A percentile compares a stretch with the other conserved stretches of the same genome.
These are phyloP conservation scores for Nakazawaea wickerhamii DNA, from an alignment of 805 yeast genomes.

Conservation along the genomic window DNA sequence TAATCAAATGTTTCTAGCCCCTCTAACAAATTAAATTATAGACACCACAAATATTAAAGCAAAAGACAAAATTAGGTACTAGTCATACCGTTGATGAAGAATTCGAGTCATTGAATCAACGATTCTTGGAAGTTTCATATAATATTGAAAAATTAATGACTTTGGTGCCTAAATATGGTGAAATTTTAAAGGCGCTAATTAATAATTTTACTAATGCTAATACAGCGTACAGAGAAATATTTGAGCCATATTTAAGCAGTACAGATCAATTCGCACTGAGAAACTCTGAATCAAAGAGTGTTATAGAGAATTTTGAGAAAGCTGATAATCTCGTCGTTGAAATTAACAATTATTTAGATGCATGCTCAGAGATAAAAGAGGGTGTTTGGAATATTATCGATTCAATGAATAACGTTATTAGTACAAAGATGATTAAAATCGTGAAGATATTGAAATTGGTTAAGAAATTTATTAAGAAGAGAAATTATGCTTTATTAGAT, in stretches of 20 bases:
- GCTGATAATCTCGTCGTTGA: background rate
- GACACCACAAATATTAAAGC: constrained; percentile 30
- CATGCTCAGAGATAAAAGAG: background rate
- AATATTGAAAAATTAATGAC: constrained; percentile 14
- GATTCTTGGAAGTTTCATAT: constrained; percentile 16
- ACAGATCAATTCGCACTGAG: constrained; percentile 2
- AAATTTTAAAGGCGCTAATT: constrained; percentile 15
- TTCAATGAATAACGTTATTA: constrained; percentile 20
- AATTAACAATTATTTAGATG: constrained; percentile 3
- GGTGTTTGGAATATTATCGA: constrained; percentile 23
- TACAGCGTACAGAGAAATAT: constrained; percentile 13
- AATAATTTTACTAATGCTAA: constrained; percentile 17
- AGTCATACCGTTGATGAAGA: constrained; percentile 32
- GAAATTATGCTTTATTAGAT: constrained; percentile 32
- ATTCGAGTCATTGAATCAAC: constrained; percentile 22
- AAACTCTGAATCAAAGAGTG: constrained; percentile 1
- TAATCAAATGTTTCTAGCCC: no score
- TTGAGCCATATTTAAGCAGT: background rate
- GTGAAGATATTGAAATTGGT: constrained; percentile 20
- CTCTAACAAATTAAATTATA: constrained; percentile 4
- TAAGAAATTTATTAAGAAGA: constrained; percentile 22
- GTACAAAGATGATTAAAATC: constrained; percentile 17
- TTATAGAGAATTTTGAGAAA: background rate
- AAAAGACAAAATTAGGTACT: constrained; percentile 23
- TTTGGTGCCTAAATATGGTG: constrained; percentile 12